Percentiles rank a stretch among this genome's conserved stretches.
Evolutionary conservation across 257 asterid species (phyloP).

Genomic region (Galeopsis tetrahit): DNA sequence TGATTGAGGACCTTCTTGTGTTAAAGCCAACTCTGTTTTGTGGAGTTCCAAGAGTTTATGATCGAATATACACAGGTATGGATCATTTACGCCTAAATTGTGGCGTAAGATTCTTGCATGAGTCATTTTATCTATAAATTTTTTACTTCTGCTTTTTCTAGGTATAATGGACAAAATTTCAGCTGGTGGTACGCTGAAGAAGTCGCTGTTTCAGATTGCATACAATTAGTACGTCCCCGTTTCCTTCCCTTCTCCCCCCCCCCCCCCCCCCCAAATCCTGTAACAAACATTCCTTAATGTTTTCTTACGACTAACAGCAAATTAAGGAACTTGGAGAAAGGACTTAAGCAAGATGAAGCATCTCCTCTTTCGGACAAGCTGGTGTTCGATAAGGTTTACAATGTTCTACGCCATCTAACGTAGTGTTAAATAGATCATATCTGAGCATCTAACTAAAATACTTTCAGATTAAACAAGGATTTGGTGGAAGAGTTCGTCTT

Average conservation of each 20-base stretch:
- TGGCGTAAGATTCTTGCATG: background rate
- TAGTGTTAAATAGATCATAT: background rate
- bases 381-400: slow-evolving; percentile 75
- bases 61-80: slow-evolving; percentile 81
- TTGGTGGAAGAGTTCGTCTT: slow-evolving; percentile 94
- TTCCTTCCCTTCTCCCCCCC: too few species aligned
- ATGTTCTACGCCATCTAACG: slow-evolving; percentile 11
- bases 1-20: slow-evolving; percentile 82
- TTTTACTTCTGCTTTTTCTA: slow-evolving; percentile 17
- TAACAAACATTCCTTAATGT: background rate
- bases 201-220: slow-evolving; percentile 72
- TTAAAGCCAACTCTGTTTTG: slow-evolving; percentile 86
- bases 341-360: slow-evolving; percentile 83
- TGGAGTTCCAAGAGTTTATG: slow-evolving; percentile 95
- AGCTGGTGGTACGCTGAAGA: slow-evolving; percentile 78
- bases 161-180: slow-evolving; percentile 77
- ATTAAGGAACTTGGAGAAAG: slow-evolving; percentile 81
- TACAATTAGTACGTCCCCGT: slow-evolving; percentile 68
- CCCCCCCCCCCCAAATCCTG: background rate
- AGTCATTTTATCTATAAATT: background rate
- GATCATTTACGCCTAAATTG: background rate
- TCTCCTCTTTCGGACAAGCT: slow-evolving; percentile 82
- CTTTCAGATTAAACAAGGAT: slow-evolving; percentile 76
- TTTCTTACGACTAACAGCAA: slow-evolving; percentile 54
- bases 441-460: background rate